Percentiles rank a stretch among this genome's conserved stretches.
phyloP scores from a whole-genome alignment of 352 stramenopile genomes.

The Globisporangium takayamanum region DNA sequence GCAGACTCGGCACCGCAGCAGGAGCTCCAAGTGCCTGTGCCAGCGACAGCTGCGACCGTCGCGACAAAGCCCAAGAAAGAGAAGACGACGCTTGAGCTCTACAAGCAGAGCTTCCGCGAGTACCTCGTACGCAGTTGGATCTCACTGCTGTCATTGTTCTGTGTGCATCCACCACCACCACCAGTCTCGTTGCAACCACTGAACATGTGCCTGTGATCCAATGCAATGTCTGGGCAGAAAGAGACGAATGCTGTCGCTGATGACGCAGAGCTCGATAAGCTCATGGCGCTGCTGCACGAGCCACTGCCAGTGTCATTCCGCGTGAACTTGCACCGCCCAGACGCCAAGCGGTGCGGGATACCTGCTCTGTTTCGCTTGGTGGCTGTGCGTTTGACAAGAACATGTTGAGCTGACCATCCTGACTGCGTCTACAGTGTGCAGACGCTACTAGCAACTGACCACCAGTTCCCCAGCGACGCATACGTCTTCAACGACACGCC shows the following conservation, averaged over 20 bases:
- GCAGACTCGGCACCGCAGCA: background rate
- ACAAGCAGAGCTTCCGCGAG: slow-evolving; percentile 83
- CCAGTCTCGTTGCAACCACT: background rate
- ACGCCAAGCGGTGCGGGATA: slow-evolving; percentile 28
- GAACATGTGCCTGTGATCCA: background rate
- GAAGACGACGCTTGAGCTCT: slow-evolving; percentile 61
- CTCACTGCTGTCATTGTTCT: no score
- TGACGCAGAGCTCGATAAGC: slow-evolving; percentile 42
- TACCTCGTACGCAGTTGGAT: slow-evolving; percentile 34
- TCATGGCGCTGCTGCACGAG: slow-evolving; percentile 71
- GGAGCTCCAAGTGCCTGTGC: background rate
- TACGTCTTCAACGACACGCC: slow-evolving; percentile 45
- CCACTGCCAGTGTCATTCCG: slow-evolving; percentile 79
- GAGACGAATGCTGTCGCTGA: slow-evolving; percentile 51
- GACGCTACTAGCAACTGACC: slow-evolving; percentile 30
- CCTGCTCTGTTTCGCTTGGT: background rate
- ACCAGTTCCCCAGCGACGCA: slow-evolving; percentile 52
- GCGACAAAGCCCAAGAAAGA: slow-evolving; percentile 17
- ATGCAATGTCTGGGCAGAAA: slow-evolving; percentile 21
- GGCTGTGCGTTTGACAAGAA: background rate
- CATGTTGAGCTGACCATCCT: background rate
- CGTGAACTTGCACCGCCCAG: slow-evolving; percentile 65
- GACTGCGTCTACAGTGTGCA: slow-evolving; percentile 31
- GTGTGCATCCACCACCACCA: no score
- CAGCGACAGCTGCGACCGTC: slow-evolving; percentile 5